Evolutionary conservation across 805 yeast species (phyloP).

Genomic region (Wickerhamomyces silvicola): DNA sequence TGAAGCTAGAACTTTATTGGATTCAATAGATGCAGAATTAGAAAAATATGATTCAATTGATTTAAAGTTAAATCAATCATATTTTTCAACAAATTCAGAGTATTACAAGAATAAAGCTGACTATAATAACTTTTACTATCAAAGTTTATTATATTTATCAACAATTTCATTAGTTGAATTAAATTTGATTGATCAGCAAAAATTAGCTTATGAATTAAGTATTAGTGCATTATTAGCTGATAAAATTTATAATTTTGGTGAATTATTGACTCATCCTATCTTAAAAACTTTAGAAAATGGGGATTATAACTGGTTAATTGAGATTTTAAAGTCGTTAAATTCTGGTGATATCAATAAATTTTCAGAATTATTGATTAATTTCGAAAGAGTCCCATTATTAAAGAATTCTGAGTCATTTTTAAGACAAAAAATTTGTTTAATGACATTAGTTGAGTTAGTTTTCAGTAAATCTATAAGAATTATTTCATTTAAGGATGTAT

Average conservation of each 20-base stretch:
- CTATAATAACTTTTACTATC: conserved; percentile 75
- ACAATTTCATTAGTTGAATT: conserved; percentile 49
- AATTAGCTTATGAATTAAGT: conserved; percentile 67
- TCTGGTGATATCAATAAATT: conserved; percentile 70
- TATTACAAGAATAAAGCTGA: conserved; percentile 69
- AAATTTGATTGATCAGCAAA: conserved; percentile 33
- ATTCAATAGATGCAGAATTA: conserved; percentile 48
- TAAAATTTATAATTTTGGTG: conserved; percentile 92
- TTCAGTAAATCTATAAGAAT: conserved; percentile 73
- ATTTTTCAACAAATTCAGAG: conserved; percentile 72
- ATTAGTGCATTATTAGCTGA: conserved; percentile 88
- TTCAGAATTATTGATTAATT: conserved; percentile 39
- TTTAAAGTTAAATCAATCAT: conserved; percentile 70
- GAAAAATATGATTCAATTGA: conserved; percentile 53
- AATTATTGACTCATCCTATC: conserved; percentile 84
- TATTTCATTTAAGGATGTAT: conserved; percentile 66
- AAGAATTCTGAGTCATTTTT: conserved; percentile 56
- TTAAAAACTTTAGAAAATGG: conserved; percentile 43
- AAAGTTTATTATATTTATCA: conserved; percentile 75
- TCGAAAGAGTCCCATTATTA: conserved; percentile 48
- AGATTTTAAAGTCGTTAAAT: conserved; percentile 64
- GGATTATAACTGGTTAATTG: conserved; percentile 63
- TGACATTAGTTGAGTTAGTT: conserved; percentile 84
- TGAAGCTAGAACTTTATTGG: conserved; percentile 64
- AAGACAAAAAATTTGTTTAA: conserved; percentile 85